phyloP scores from a whole-genome alignment of 768 basidiomycete genomes.

The Artomyces pyxidatus region DNA sequence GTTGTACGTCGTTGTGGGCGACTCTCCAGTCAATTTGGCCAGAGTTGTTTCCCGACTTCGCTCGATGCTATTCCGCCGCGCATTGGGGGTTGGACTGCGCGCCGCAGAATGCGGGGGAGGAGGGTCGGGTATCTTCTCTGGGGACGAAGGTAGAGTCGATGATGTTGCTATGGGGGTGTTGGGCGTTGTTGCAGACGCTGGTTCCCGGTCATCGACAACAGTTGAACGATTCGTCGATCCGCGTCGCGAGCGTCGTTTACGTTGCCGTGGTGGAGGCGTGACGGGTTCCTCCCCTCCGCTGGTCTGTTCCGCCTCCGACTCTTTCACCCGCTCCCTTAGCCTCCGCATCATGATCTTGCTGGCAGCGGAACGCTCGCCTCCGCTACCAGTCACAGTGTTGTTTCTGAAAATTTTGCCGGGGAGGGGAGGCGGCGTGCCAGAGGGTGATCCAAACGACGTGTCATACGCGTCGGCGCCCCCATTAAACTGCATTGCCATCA shows the following conservation, averaged over 20 bases:
- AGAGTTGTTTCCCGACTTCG: constrained; percentile 14
- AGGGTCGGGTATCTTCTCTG: constrained; percentile 10
- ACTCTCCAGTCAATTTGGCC: constrained; percentile 12
- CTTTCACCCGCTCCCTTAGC: constrained; percentile 49
- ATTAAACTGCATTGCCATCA: constrained; percentile 75
- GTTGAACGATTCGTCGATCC: constrained; percentile 14
- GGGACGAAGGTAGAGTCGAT: constrained; percentile 7
- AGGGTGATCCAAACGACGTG: constrained; percentile 39
- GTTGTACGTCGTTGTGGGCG: constrained; percentile 4
- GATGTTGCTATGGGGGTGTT: constrained; percentile 14
- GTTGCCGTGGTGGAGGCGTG: constrained; percentile 7
- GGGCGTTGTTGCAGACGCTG: constrained; percentile 16
- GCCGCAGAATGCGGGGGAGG: neutral
- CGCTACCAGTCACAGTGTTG: constrained; percentile 77
- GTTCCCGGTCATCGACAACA: constrained; percentile 25
- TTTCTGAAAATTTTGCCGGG: constrained; percentile 44
- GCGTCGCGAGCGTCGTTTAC: constrained; percentile 14
- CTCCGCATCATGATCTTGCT: constrained; percentile 59
- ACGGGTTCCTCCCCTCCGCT: constrained; percentile 49
- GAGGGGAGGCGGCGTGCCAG: constrained; percentile 38
- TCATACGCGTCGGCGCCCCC: constrained; percentile 65
- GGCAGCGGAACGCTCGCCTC: constrained; percentile 69
- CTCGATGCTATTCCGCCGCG: constrained; percentile 15
- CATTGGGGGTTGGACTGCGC: constrained; percentile 12
- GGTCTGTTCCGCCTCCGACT: constrained; percentile 54